Conservation (phyloP, 257 asterid species). For the Sherardia arvensis region DNA sequence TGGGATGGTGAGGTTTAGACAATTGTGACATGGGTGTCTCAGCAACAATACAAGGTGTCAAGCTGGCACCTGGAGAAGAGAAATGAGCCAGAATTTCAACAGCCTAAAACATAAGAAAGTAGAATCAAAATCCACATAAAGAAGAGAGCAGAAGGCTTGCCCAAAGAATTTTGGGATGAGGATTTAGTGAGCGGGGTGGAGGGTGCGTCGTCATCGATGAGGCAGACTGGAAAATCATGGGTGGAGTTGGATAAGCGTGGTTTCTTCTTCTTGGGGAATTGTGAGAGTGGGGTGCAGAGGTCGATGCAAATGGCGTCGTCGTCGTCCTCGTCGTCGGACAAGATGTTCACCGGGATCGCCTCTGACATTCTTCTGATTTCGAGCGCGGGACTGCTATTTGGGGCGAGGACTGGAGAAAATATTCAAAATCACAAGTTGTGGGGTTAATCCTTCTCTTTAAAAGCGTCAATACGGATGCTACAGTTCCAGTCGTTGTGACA, state of each 20-base stretch:
- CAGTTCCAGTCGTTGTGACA: too few relatives aligned
- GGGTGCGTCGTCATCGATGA: conserved; percentile 56
- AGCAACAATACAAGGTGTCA: conserved; percentile 35
- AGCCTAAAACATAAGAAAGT: neutral
- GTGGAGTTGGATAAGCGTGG: conserved; percentile 28
- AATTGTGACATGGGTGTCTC: conserved; percentile 63
- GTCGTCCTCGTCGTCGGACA: conserved; percentile 37
- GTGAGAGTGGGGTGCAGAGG: conserved; percentile 55
- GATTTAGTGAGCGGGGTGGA: conserved; percentile 28
- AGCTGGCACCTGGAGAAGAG: conserved; percentile 20
- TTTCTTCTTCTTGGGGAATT: conserved; percentile 55
- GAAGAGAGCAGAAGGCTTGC: conserved; percentile 15
- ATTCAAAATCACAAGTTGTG: too few relatives aligned
- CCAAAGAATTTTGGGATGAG: conserved; percentile 26
- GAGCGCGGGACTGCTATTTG: conserved; percentile 2
- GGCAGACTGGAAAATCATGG: conserved; percentile 34
- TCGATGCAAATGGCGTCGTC: conserved; percentile 33
- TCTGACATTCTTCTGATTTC: conserved; percentile 36
- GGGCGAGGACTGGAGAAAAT: too few relatives aligned
- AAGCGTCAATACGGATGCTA: too few relatives aligned
- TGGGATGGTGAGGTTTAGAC: conserved; percentile 17
- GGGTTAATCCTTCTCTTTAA: too few relatives aligned
- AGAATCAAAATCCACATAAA: neutral
- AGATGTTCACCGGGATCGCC: conserved; percentile 58
- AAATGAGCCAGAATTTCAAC: neutral